Percentiles rank a stretch among this genome's conserved stretches.
phyloP scores from a whole-genome alignment of 1,284 basidiomycete genomes.

The Sparassis latifolia region DNA sequence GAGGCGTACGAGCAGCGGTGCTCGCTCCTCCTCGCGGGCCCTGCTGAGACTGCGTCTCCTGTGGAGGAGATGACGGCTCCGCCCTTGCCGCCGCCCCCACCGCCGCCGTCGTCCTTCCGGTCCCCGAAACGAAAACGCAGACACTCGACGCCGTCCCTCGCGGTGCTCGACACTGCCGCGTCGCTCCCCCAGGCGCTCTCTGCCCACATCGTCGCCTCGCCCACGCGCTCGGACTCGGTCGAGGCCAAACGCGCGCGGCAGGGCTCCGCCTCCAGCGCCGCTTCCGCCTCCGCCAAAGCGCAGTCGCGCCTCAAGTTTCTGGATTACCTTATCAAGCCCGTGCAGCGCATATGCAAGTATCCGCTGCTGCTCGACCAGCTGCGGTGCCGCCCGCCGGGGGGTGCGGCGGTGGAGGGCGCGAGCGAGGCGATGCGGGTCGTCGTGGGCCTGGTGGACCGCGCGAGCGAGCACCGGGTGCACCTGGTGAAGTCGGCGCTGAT shows the following conservation, averaged over 20 bases:
- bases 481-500: conserved; percentile 62
- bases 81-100: neutral
- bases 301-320: conserved; percentile 49
- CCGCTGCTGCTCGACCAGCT: conserved; percentile 82
- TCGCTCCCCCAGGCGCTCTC: neutral
- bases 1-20: conserved; percentile 75
- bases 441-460: conserved; percentile 47
- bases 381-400: conserved; percentile 22
- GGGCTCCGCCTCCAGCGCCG: conserved; percentile 6
- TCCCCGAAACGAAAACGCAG: conserved; percentile 11
- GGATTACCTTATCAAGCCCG: conserved; percentile 86
- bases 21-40: conserved; percentile 17
- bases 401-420: conserved; percentile 29
- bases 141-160: conserved; percentile 16
- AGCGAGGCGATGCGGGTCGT: conserved; percentile 57
- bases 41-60: conserved; percentile 2
- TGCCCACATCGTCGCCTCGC: neutral
- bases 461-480: conserved; percentile 47
- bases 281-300: conserved; percentile 1
- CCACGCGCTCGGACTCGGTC: neutral
- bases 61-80: conserved; percentile 4
- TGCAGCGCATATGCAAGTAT: conserved; percentile 89
- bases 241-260: conserved; percentile 7
- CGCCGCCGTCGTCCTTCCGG: conserved; percentile 1
- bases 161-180: conserved; percentile 3